These are phyloP conservation scores for Fusarium scirpi DNA, from an alignment of 2,329 filamentous ascomycete genomes.

Conservation along the genomic window DNA sequence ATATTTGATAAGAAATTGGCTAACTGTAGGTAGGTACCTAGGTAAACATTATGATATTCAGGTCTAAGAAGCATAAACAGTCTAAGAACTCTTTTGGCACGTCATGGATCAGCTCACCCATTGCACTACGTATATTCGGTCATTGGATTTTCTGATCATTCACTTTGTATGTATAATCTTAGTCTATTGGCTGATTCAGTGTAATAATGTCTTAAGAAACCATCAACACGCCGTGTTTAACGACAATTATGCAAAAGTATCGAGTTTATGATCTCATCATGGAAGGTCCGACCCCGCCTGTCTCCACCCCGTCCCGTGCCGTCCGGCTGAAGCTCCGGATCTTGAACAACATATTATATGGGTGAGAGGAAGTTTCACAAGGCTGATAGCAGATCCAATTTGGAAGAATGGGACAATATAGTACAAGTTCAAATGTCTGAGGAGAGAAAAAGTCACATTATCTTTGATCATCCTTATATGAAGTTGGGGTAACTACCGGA, in stretches of 20 bases:
- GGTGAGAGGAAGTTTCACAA: too few relatives aligned
- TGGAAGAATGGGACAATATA: too few relatives aligned
- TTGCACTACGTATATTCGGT: not conserved
- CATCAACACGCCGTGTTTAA: not conserved
- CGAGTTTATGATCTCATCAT: constrained; percentile 5
- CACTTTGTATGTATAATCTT: not conserved
- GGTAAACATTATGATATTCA: not conserved
- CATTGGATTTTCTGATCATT: not conserved
- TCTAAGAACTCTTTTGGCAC: not conserved
- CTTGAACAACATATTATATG: not conserved
- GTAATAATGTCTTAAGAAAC: not conserved
- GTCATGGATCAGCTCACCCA: not conserved
- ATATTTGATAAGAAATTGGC: not conserved
- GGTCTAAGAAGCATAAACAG: not conserved
- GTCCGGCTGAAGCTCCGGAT: constrained; percentile 6
- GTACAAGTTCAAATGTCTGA: too few relatives aligned
- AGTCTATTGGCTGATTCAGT: not conserved
- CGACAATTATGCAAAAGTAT: constrained; percentile 1
- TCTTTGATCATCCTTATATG: not conserved
- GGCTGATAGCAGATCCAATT: not conserved
- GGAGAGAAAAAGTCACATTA: not conserved
- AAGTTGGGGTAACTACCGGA: not conserved
- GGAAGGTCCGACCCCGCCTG: not conserved
- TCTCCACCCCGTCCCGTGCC: constrained; percentile 4
- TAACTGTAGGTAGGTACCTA: too few relatives aligned